phyloP scores from a whole-genome alignment of 148 eudicot species.

The Arbutus unedo region DNA sequence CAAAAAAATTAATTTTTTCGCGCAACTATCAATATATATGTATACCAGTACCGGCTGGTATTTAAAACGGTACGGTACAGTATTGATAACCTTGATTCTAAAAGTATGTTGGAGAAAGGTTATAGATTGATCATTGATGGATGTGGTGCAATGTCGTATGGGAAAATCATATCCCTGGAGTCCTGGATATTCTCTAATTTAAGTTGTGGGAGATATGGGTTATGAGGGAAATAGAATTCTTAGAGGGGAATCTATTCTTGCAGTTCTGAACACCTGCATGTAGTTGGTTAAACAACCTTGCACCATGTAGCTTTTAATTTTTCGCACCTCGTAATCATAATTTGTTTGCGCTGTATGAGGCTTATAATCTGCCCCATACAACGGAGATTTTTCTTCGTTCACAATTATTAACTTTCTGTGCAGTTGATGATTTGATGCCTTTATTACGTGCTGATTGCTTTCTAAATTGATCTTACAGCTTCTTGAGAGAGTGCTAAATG shows the following conservation, averaged over 20 bases:
- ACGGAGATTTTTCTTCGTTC: not conserved
- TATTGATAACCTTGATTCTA: too few species aligned
- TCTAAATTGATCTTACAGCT: constrained; percentile 32
- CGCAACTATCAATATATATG: too few species aligned
- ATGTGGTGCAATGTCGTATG: not conserved
- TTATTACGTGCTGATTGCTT: not conserved
- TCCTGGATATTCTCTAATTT: not conserved
- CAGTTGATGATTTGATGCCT: not conserved
- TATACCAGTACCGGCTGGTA: too few species aligned
- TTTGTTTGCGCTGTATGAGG: not conserved
- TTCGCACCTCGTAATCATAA: not conserved
- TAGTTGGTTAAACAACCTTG: not conserved
- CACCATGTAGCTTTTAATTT: not conserved
- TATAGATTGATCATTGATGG: not conserved
- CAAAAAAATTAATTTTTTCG: too few species aligned
- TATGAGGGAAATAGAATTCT: not conserved
- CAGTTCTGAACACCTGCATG: not conserved
- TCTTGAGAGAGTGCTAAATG: constrained; percentile 63
- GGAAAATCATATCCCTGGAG: not conserved
- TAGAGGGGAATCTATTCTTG: not conserved
- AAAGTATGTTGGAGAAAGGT: not conserved
- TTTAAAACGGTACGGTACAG: too few species aligned
- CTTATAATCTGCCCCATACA: not conserved
- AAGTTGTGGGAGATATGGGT: not conserved
- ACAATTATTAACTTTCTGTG: not conserved